Base-by-base conservation (phyloP, 192 early-diverging fungal species). In the Gonapodya prolifera region DNA sequence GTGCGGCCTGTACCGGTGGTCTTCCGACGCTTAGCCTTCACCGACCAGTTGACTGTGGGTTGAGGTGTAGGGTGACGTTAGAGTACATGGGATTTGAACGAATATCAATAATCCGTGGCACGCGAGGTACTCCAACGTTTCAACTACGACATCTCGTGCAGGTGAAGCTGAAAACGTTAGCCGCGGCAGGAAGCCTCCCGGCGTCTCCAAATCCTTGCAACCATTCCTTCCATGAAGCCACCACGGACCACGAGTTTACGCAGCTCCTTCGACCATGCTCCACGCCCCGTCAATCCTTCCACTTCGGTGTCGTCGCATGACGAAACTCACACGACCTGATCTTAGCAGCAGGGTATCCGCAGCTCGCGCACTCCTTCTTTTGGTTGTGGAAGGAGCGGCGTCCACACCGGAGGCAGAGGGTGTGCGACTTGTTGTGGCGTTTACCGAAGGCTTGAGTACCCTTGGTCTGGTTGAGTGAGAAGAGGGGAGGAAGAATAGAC, bases 301-400 rank as follows among this genome's bases (percentile, higher is more conserved):
- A 77, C 61, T 2, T 61, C 75, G 31, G 17, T 35, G 17, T 83
- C 13, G 34, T 34, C 29, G 28, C 36, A 34, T 1, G 30, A 36
- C 35, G 35, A 23, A 77, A 83, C 87, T 87, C 84, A 94, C 91
- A 99, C 83, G 88, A 91, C 83, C 97, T 91, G 85, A 92, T 95
- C 91, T 99, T 99, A 83, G 96, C 95, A 80, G 96, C 87, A 69
- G 97, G 97, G 87, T 97, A 99, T 77, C 94, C 96, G 89, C 97
- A 99, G 84, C 94, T 94, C 83, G 95, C 95, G 87, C 97, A 99
- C 69, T 95, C 97, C 94, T 99, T 99, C 94, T 99, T 99, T 89
- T 98, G 96, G 91, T 94, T 95, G 92, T 99, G 97, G 93, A 97
- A 97, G 70, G 96, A 91, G 79, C 96, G 92, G 79, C 90, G 90